phyloP scores from a whole-genome alignment of 768 basidiomycete genomes.

The Trametes punicea region DNA sequence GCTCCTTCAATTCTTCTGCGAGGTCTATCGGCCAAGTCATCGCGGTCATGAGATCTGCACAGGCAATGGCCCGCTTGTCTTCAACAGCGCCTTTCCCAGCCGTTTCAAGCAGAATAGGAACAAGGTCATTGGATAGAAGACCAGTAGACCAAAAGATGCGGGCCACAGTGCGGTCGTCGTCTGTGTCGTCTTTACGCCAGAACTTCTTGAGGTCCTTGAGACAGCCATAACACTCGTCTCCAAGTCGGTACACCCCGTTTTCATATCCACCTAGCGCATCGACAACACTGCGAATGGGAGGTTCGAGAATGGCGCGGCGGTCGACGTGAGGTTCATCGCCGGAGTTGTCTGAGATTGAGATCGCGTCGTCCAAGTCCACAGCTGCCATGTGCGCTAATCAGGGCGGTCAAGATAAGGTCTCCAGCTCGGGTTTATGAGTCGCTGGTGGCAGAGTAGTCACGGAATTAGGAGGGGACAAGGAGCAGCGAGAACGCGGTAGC shows the following conservation, averaged over 20 bases:
- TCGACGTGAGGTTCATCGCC: constrained; percentile 33
- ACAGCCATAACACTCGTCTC: constrained; percentile 80
- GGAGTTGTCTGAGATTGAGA: constrained; percentile 28
- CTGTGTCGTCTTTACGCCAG: constrained; percentile 95
- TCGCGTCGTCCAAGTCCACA: constrained; percentile 29
- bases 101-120: constrained; percentile 80
- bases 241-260: constrained; percentile 63
- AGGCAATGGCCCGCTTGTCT: constrained; percentile 78
- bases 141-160: constrained; percentile 90
- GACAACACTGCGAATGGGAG: constrained; percentile 70
- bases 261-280: constrained; percentile 80
- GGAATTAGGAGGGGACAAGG: not conserved
- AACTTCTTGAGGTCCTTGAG: constrained; percentile 92
- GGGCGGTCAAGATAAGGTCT: not conserved
- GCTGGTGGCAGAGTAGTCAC: no score
- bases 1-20: constrained; percentile 89
- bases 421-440: not conserved
- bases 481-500: not conserved
- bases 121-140: constrained; percentile 79
- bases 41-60: constrained; percentile 87
- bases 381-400: not conserved
- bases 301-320: constrained; percentile 56
- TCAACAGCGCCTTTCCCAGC: constrained; percentile 76
- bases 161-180: constrained; percentile 94
- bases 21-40: constrained; percentile 99